Base-by-base conservation (phyloP, 805 yeast species). In the Yamadazyma nakazawae region DNA sequence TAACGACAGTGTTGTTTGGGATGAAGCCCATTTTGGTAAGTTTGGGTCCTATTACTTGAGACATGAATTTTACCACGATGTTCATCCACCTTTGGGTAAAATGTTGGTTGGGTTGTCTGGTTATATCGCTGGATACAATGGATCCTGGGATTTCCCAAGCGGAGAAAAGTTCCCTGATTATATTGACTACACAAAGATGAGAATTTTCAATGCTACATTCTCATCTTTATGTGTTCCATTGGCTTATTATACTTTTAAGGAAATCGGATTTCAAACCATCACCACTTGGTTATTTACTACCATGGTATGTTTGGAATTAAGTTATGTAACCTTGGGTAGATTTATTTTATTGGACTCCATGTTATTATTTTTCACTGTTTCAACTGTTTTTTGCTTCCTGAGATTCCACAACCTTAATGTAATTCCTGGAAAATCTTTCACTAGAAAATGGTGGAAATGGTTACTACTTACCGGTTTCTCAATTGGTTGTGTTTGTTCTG, bases 371-470 rank as follows among this genome's bases (percentile, higher is more conserved):
- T 87, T 87, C 66, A 87, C 92, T 0, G 81, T 85, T 42, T 74
- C 90, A n/a, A 85, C 97, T 6, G 75, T 88, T 48, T 84, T 77
- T 61, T 78, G 86, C 54, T 79, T 91, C 61, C 76, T 81, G 43
- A 76, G 85, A 67, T 84, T 88, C 70, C 85, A 88, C 68, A 80
- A 76, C 56, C 71, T 77, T 58, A 79, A 79, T 62, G 66, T 74
- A 36, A 37, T 48, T 11, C 47, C 51, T 14, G 75, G 74, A 35
- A 53, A 60, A 13, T 61, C 68, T 43, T 88, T 91, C 61, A 62
- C 86, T 11, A 72, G 82, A 59, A 78, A 80, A 60, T 92, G 99
- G 97, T 94, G 96, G 96, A 82, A 81, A 63, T 92, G 97, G 96
- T 68, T 94, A 43, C 56, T 85, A 19, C 68, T 86, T 48, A 86